Evolutionary conservation across 441 rosid genomes (phyloP).

Genomic region (Euphorbia neoarborescens): DNA sequence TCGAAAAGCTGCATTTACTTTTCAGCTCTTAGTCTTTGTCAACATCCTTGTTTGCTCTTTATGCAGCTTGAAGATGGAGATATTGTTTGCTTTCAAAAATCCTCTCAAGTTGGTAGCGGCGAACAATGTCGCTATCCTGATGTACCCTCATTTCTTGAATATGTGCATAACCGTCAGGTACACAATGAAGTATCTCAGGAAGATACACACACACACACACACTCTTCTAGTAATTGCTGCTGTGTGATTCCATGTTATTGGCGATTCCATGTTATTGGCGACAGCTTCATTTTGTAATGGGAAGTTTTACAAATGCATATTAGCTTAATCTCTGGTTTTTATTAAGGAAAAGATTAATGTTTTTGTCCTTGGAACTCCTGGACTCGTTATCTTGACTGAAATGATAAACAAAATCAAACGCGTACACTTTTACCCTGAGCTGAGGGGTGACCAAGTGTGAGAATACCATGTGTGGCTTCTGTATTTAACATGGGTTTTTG

Average conservation of each 20-base stretch:
- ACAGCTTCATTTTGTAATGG: not conserved
- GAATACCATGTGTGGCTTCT: not conserved
- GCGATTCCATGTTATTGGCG: not conserved
- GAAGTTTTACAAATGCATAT: not conserved
- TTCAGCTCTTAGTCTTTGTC: slow-evolving; percentile 8
- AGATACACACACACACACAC: too few species aligned
- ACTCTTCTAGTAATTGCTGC: not conserved
- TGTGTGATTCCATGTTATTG: not conserved
- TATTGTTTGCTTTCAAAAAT: slow-evolving; percentile 83
- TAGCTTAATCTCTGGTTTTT: not conserved
- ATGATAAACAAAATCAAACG: not conserved
- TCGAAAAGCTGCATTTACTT: not conserved
- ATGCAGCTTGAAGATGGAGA: slow-evolving; percentile 96
- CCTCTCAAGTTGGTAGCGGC: slow-evolving; percentile 36
- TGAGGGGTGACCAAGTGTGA: not conserved
- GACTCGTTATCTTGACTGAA: not conserved
- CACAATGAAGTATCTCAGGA: not conserved
- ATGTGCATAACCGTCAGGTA: slow-evolving; percentile 95
- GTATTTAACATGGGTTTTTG: not conserved
- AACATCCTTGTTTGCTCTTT: slow-evolving; percentile 9
- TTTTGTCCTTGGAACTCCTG: not conserved
- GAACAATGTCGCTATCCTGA: slow-evolving; percentile 57
- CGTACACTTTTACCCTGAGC: not conserved
- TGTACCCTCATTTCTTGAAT: slow-evolving; percentile 84
- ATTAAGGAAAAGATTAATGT: not conserved